A percentile compares a stretch with the other conserved stretches of the same genome.
These are phyloP conservation scores for Imleria badia DNA, from an alignment of 768 basidiomycete genomes.

Conservation along the genomic window DNA sequence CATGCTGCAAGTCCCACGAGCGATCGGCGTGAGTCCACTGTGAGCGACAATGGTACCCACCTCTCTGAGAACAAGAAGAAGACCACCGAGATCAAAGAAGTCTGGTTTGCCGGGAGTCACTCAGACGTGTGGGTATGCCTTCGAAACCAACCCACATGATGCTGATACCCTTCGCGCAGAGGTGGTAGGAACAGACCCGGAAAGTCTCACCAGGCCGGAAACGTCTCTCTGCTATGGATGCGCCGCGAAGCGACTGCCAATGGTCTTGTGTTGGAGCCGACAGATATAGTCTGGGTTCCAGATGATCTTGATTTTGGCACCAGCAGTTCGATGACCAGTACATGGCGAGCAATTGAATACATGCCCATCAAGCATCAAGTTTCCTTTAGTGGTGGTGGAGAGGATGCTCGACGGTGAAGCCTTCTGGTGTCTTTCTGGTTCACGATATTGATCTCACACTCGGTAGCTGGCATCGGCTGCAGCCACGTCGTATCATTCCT, in stretches of 20 bases:
- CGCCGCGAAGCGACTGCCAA: slow-evolving; percentile 26
- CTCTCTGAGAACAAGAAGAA: not conserved
- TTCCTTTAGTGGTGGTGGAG: slow-evolving; percentile 17
- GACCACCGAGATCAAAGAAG: slow-evolving; percentile 46
- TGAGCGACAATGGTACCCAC: not conserved
- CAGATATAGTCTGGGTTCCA: slow-evolving; percentile 28
- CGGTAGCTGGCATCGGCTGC: slow-evolving; percentile 13
- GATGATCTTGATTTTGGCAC: slow-evolving; percentile 25
- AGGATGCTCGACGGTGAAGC: slow-evolving; percentile 19
- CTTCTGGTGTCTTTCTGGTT: not conserved
- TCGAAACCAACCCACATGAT: too few relatives aligned
- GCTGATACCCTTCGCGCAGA: slow-evolving; percentile 7
- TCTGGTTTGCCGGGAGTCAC: slow-evolving; percentile 61
- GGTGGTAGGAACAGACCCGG: slow-evolving; percentile 24
- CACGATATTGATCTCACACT: not conserved
- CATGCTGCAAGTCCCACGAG: too few relatives aligned
- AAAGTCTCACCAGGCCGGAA: too few relatives aligned
- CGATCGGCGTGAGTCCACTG: too few relatives aligned
- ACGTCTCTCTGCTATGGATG: slow-evolving; percentile 28
- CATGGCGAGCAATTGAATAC: slow-evolving; percentile 18
- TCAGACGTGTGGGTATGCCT: slow-evolving; percentile 30
- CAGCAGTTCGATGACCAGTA: slow-evolving; percentile 18
- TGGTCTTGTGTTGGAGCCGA: slow-evolving; percentile 29
- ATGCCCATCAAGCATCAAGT: slow-evolving; percentile 27
- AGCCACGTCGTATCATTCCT: slow-evolving; percentile 29